These are phyloP conservation scores for Pseudoperonospora humuli DNA, from an alignment of 352 stramenopile genomes.

Conservation along the genomic window DNA sequence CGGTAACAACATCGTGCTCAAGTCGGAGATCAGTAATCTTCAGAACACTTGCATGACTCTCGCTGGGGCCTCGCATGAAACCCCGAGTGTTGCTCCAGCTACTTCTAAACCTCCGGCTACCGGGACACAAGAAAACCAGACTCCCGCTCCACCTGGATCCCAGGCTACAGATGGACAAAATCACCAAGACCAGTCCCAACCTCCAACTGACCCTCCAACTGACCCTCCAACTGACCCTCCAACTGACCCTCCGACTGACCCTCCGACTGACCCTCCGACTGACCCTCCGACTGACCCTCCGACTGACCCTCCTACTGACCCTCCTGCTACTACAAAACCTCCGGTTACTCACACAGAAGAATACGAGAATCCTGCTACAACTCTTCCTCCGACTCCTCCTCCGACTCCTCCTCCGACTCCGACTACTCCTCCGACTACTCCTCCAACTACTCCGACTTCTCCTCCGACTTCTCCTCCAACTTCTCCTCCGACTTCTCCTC, in stretches of 20 bases:
- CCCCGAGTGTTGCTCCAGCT: neutral
- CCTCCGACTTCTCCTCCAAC: conserved; percentile 3
- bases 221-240: neutral
- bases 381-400: conserved; percentile 1
- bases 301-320: neutral
- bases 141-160: neutral
- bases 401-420: neutral
- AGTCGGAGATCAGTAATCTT: conserved; percentile 38
- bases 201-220: conserved; percentile 3
- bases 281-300: neutral
- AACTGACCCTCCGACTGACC: neutral
- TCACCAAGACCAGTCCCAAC: neutral
- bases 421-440: neutral
- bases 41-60: conserved; percentile 33
- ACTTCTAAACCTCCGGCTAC: conserved; percentile 1
- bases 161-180: conserved; percentile 4
- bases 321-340: conserved; percentile 2
- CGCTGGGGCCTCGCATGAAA: neutral
- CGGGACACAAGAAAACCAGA: too few species aligned
- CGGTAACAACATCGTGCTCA: conserved; percentile 39
- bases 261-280: conserved; percentile 9
- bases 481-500: neutral
- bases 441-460: conserved; percentile 2
- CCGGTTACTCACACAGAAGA: conserved; percentile 1
- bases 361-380: neutral